Evolutionary conservation across 2,329 filamentous ascomycete genomes (phyloP), one percentile per base, ranked within the genome.

Genomic region (Xylariaceae sp.): DNA sequence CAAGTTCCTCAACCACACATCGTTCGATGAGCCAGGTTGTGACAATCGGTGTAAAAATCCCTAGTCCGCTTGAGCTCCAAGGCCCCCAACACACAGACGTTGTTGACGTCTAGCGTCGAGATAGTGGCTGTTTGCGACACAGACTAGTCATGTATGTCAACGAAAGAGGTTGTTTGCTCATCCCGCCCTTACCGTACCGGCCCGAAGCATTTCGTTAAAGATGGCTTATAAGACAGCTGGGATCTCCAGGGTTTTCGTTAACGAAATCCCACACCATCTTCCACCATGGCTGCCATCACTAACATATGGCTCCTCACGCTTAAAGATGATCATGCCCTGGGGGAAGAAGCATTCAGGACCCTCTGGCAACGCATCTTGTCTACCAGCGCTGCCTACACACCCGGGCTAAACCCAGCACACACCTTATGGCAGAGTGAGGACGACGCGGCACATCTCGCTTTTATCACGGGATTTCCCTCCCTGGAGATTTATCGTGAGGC

Each of bases 261-360:
- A n/a, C 19, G 16, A 24, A 35, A 19, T 11, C 24, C 7, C 11
- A 34, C 19, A 24, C 15, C 30, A 7, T 31, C 4, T 15, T 16
- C 18, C 35, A 38, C 22, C 22, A 50, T 50, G 45, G 26, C 26
- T 8, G 18, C 34, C 8, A 19, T 31, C 24, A 42, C 43, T 9
- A 42, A 38, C 15, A 31, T 50, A 18, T 46, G 45, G 48, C 12
- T 50, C 9, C 36, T 28, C 17, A 43, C 35, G 9, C 38, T 50
- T 2, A 46, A 46, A 11, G 31, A 43, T 7, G 39, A 38, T 36
- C 48, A 41, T 13, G 42, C 40, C 42, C 37, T 48, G 16, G 19
- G 45, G 39, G 39, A 50, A 13, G 39, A 42, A 3, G 39, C 30
- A 13, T 50, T 50, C 39, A 36, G 34, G 9, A 19, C 31, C 15